Evolutionary conservation across 2,329 filamentous ascomycete species (phyloP).

Genomic region (Thelonectria blattea): DNA sequence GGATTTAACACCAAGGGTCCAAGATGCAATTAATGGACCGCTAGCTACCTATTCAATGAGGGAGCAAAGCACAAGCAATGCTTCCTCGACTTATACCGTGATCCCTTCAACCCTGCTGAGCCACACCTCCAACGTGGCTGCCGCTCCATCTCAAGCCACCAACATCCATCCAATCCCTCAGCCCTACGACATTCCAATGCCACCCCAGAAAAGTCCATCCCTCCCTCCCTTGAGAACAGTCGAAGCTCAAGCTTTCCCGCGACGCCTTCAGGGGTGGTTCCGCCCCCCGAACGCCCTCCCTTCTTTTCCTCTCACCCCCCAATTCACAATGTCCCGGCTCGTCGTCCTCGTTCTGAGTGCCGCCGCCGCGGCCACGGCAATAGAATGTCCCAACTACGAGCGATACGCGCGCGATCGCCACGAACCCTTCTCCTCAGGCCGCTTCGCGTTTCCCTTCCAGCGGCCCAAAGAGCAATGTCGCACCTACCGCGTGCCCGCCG

Average conservation of each 20-base stretch:
- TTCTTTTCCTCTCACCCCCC: background rate
- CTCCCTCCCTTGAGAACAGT: constrained; percentile 1
- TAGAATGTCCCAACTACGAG: constrained; percentile 45
- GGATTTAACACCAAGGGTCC: no score
- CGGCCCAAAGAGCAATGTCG: constrained; percentile 78
- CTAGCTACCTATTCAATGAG: no score
- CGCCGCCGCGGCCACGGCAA: constrained; percentile 28
- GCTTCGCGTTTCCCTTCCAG: constrained; percentile 78
- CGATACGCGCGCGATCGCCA: constrained; percentile 53
- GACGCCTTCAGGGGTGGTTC: background rate
- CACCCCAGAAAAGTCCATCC: background rate
- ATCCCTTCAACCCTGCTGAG: background rate
- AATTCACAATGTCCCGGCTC: constrained; percentile 16
- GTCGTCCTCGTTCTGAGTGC: constrained; percentile 21
- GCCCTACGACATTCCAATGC: background rate
- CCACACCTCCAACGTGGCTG: background rate
- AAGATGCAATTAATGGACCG: no score
- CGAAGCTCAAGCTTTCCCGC: background rate
- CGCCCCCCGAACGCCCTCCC: background rate
- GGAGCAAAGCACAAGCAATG: no score
- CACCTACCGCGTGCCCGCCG: constrained; percentile 77
- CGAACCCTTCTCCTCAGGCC: constrained; percentile 77
- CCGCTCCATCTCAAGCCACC: background rate
- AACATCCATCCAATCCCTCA: background rate
- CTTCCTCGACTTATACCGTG: no score